phyloP scores from a whole-genome alignment of 2,329 filamentous ascomycete species.

The Verticillium isaacii region DNA sequence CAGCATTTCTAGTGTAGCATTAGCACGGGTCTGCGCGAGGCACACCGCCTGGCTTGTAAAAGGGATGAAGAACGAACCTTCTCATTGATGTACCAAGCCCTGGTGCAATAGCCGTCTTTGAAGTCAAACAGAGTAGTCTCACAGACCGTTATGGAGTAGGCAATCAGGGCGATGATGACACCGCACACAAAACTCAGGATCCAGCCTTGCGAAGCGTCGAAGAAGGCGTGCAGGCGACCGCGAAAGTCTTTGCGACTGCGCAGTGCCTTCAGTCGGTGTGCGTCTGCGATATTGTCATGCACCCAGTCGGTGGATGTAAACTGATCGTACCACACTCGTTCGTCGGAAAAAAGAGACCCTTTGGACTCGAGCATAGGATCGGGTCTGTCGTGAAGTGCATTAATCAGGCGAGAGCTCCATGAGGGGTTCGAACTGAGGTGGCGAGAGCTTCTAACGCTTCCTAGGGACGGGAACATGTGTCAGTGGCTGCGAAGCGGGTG shows the following conservation, averaged over 20 bases:
- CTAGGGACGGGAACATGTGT: slow-evolving; percentile 16
- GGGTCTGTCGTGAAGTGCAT: slow-evolving; percentile 54
- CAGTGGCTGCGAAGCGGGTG: background rate
- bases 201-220: slow-evolving; percentile 92
- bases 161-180: slow-evolving; percentile 75
- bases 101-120: slow-evolving; percentile 81
- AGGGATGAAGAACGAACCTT: slow-evolving; percentile 39
- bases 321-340: slow-evolving; percentile 97
- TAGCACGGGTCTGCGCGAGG: background rate
- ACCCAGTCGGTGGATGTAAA: slow-evolving; percentile 98
- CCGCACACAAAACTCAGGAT: slow-evolving; percentile 87
- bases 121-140: slow-evolving; percentile 83
- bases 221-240: slow-evolving; percentile 70
- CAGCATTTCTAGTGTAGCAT: slow-evolving; percentile 40
- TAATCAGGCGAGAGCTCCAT: slow-evolving; percentile 56
- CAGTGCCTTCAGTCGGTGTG: slow-evolving; percentile 80
- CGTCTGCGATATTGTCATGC: slow-evolving; percentile 93
- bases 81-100: slow-evolving; percentile 68
- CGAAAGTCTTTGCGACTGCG: slow-evolving; percentile 77
- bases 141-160: slow-evolving; percentile 84
- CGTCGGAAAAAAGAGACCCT: slow-evolving; percentile 65
- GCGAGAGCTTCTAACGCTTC: slow-evolving; percentile 31
- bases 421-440: slow-evolving; percentile 56
- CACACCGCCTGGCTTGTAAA: background rate
- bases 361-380: slow-evolving; percentile 60